Evolutionary conservation across 768 basidiomycete genomes (phyloP).

Genomic region (Cytidiella melzeri): DNA sequence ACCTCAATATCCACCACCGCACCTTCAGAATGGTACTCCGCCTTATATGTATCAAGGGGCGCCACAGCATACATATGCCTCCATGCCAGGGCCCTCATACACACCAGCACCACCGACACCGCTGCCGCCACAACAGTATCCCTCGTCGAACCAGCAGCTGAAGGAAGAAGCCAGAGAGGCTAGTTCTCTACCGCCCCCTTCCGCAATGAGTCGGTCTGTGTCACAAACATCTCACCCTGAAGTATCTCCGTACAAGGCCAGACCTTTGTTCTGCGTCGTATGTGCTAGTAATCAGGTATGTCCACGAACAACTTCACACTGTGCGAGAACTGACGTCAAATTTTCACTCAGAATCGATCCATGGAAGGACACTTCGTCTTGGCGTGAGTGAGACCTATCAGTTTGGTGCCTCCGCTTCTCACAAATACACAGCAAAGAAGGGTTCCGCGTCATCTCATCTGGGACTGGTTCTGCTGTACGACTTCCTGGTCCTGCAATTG

Average conservation of each 20-base stretch:
- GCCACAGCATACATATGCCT: neutral
- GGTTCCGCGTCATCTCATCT: conserved; percentile 85
- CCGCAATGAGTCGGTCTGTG: neutral
- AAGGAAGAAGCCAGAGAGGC: conserved; percentile 21
- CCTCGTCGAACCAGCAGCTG: conserved; percentile 23
- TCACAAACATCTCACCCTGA: neutral
- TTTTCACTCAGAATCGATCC: conserved; percentile 70
- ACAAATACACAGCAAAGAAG: conserved; percentile 70
- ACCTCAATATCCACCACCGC: conserved; percentile 5
- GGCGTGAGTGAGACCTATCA: conserved; percentile 47
- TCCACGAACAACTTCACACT: conserved; percentile 11
- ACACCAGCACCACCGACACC: conserved; percentile 15
- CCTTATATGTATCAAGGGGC: neutral
- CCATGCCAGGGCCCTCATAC: conserved; percentile 10
- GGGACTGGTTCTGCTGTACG: conserved; percentile 98
- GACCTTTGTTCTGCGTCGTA: conserved; percentile 93
- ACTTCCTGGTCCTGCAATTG: conserved; percentile 91
- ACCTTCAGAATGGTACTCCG: conserved; percentile 1
- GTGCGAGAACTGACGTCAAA: conserved; percentile 3
- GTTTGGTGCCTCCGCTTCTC: conserved; percentile 6
- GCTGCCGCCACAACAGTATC: conserved; percentile 15
- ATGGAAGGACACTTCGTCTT: conserved; percentile 97
- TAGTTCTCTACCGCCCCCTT: conserved; percentile 8
- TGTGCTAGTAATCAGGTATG: conserved; percentile 98
- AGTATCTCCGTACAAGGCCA: conserved; percentile 42